phyloP scores from a whole-genome alignment of 73 alveolate genomes.

The Tetrahymena thermophila region DNA sequence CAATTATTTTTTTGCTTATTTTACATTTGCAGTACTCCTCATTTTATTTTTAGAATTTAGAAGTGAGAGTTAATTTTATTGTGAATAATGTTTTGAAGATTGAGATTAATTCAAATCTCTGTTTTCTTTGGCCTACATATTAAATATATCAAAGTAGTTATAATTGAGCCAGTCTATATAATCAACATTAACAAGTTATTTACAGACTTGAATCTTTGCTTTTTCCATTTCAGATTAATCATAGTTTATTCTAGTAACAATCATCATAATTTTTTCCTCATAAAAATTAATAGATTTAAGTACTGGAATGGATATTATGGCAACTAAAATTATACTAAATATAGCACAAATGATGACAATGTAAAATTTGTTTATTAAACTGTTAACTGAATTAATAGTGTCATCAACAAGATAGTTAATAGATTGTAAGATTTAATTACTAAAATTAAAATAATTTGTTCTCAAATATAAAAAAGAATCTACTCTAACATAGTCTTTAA shows the following conservation, averaged over 20 bases:
- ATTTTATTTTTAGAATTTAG: background rate
- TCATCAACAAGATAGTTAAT: background rate
- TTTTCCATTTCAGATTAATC: background rate
- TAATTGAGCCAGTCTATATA: background rate
- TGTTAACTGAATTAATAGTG: background rate
- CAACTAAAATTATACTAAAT: background rate
- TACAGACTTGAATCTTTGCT: background rate
- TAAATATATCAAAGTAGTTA: background rate
- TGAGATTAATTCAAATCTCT: background rate
- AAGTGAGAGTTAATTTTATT: background rate
- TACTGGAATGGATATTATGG: background rate
- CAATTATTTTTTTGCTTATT: background rate
- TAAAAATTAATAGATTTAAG: background rate
- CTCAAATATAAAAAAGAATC: background rate
- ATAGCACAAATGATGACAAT: background rate
- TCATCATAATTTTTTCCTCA: background rate
- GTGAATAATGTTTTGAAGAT: background rate
- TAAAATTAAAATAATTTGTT: background rate
- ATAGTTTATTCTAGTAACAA: background rate
- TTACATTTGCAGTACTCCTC: background rate
- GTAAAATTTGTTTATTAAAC: background rate
- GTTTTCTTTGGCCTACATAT: background rate
- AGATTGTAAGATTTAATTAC: background rate
- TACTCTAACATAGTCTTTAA: background rate
- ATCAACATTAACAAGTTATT: background rate